Percentiles rank a stretch among this genome's conserved stretches.
Conservation (phyloP, 1,284 basidiomycete species). For the Neotropicomus parvogracilis region DNA sequence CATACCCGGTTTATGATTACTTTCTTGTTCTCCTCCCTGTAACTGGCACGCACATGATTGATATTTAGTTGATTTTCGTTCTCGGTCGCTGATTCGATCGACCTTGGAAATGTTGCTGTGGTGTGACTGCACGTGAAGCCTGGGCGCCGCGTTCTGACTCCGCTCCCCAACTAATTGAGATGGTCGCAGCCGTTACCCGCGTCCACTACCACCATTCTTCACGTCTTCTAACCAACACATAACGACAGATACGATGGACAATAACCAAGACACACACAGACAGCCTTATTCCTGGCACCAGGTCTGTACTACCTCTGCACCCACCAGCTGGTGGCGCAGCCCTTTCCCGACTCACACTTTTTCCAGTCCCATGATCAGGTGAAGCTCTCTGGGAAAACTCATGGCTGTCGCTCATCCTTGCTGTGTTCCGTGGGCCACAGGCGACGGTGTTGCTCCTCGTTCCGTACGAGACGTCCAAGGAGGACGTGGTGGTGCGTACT, state of each 20-base stretch:
- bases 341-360: conserved; percentile 19
- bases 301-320: conserved; percentile 33
- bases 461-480: conserved; percentile 63
- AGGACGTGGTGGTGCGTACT: conserved; percentile 60
- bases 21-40: conserved; percentile 26
- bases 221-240: conserved; percentile 13
- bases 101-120: background rate
- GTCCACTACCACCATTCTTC: conserved; percentile 7
- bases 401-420: conserved; percentile 16
- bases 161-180: conserved; percentile 28
- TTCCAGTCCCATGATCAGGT: conserved; percentile 65
- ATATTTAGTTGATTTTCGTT: conserved; percentile 17
- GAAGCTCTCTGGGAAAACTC: conserved; percentile 22
- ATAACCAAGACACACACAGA: conserved; percentile 34
- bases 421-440: conserved; percentile 37
- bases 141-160: conserved; percentile 34
- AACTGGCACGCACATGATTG: conserved; percentile 26
- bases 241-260: conserved; percentile 23
- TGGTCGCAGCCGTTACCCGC: conserved; percentile 15
- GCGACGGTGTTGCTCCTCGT: conserved; percentile 75
- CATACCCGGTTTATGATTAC: conserved; percentile 22
- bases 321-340: conserved; percentile 18
- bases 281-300: conserved; percentile 63
- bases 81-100: background rate
- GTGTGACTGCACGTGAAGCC: conserved; percentile 28